Evolutionary conservation across 2,329 filamentous ascomycete genomes (phyloP).

Genomic region (Venturia effusa): DNA sequence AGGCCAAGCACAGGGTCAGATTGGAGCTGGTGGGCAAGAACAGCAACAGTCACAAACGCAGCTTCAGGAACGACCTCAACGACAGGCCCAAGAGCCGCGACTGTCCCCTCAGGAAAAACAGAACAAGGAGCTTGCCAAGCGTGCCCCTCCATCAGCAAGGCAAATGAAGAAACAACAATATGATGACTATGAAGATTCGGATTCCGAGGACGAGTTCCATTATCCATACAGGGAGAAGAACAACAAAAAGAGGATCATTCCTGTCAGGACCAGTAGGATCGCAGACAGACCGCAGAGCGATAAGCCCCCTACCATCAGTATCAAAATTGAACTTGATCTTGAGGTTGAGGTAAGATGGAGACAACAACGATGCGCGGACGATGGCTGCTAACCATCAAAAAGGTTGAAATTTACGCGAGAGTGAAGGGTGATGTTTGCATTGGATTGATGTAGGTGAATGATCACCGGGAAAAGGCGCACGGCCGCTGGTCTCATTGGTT

Average conservation of each 20-base stretch:
- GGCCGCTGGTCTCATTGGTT: background rate
- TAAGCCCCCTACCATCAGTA: conserved; percentile 28
- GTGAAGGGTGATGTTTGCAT: conserved; percentile 23
- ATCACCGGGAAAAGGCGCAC: background rate
- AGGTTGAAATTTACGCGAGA: conserved; percentile 19
- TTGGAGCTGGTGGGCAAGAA: background rate
- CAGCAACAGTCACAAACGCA: background rate
- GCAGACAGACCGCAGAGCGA: conserved; percentile 26
- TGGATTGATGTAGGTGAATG: conserved; percentile 19
- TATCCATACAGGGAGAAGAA: conserved; percentile 12
- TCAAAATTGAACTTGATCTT: conserved; percentile 32
- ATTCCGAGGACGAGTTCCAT: conserved; percentile 27
- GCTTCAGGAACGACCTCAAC: background rate
- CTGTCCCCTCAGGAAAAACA: background rate
- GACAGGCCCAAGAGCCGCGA: background rate
- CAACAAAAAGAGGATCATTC: conserved; percentile 16
- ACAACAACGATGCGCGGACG: conserved; percentile 19
- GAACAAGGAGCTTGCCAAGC: background rate
- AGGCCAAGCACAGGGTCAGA: background rate
- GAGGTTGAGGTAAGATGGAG: conserved; percentile 22
- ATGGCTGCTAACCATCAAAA: conserved; percentile 19
- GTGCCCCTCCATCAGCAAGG: background rate
- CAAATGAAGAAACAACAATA: background rate
- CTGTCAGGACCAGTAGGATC: conserved; percentile 27
- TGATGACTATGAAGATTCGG: conserved; percentile 1